Evolutionary conservation across 306 rosid genomes (phyloP), one percentile per base, ranked within the genome.

Genomic region (Leucaena leucocephala): DNA sequence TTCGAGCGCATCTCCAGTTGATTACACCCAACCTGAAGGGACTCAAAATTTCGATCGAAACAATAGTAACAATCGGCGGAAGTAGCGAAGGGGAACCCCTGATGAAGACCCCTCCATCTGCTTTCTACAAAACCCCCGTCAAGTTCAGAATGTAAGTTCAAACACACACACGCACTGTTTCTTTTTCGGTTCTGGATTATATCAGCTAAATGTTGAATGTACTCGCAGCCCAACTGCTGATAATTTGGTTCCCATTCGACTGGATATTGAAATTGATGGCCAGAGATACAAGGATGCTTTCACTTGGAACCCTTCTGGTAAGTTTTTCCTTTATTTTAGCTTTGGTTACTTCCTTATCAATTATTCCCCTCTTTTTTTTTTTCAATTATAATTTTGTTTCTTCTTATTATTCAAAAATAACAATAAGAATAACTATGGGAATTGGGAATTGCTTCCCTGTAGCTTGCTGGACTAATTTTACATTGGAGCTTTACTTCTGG

Each of bases 231-330:
- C 98, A 27, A 91, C 94, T 14, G 79, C 93, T 10, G 91, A 89
- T 72, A 90, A 90, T 59, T 81, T 93, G 8, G 84, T 91, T 1
- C 95, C 98, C 6, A 90, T 93, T 71, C 91, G 97, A 19, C 67
- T 93, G 73, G 97, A 93, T 66, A 88, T 90, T 8, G 93, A 90
- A 81, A 82, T 91, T 39, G 97, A 92, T 42, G 92, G 89, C 6
- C 96, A 92, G 78, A 90, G 86, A 75, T 91, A 81, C 85, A 92
- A 91, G 80, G 97, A 95, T 76, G 83, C 94, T 14, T 90, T 94
- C 86, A 92, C 98, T 52, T 92, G 97, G 98, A 92, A 94, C 88
- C 94, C 97, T 81, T 83, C 94, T 75, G 97, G 98, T 93, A 85
- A 21, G 65, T 62, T 46, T 44, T 0, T 5, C 6, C 69, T 39